phyloP scores from a whole-genome alignment of 2,329 filamentous ascomycete genomes.

The Thielaviopsis populi region DNA sequence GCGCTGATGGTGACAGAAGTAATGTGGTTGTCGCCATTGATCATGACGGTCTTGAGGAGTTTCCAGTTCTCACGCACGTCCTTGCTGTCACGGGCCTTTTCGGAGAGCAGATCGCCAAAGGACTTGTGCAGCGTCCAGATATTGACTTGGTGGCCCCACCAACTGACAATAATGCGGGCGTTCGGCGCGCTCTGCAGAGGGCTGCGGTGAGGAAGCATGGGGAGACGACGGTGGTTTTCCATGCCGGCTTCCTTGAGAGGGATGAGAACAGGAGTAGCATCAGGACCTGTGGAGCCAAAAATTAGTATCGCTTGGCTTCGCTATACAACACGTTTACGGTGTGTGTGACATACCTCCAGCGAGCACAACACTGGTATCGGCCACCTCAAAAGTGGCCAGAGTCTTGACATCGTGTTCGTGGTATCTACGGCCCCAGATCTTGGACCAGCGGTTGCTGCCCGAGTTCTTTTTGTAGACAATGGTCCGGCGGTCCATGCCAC shows the following conservation, averaged over 20 bases:
- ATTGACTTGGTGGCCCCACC: conserved; percentile 80
- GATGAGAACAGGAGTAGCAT: conserved; percentile 67
- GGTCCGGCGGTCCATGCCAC: conserved; percentile 80
- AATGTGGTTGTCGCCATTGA: conserved; percentile 68
- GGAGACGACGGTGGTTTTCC: conserved; percentile 70
- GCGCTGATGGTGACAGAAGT: conserved; percentile 56
- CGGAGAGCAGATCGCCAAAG: conserved; percentile 32
- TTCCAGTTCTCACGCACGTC: conserved; percentile 42
- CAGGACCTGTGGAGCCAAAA: conserved; percentile 45
- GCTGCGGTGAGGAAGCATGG: conserved; percentile 68
- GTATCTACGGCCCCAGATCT: conserved; percentile 71
- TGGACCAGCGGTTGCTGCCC: conserved; percentile 58
- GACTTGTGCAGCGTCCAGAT: conserved; percentile 53
- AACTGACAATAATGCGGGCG: conserved; percentile 66
- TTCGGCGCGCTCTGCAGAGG: conserved; percentile 57
- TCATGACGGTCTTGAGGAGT: conserved; percentile 52
- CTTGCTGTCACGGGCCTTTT: conserved; percentile 27
- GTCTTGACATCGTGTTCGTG: conserved; percentile 93
- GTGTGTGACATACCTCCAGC: conserved; percentile 56
- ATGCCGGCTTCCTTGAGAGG: conserved; percentile 58
- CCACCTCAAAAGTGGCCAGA: conserved; percentile 78
- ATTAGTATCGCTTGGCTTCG: conserved; percentile 22
- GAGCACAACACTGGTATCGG: conserved; percentile 69
- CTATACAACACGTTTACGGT: background rate
- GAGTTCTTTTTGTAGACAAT: conserved; percentile 60